Evolutionary conservation across 192 early-diverging fungal species (phyloP), one percentile per base, ranked within the genome.

Genomic region (Linnemannia elongata): DNA sequence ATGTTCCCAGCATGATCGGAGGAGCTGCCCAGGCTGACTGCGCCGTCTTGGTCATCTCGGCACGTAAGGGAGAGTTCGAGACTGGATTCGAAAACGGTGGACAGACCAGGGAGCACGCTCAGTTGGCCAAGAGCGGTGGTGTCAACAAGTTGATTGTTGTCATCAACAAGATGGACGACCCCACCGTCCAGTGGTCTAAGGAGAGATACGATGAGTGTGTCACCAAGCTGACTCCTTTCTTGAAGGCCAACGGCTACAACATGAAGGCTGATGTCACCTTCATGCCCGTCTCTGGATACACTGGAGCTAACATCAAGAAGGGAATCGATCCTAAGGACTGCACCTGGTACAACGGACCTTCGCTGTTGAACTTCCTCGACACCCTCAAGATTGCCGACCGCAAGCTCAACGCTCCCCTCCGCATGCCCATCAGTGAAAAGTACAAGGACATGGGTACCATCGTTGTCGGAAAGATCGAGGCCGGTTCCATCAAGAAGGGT

Each of bases 141-240:
- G 96, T 99, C 78, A 97, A 97, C 90, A 93, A 95, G 63, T 83
- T 99, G 74, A 92, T 99, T 72, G 92, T 98, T 73, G 99, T 95
- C 45, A 94, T 99, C 89, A 99, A 99, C 94, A 99, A 99, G 94
- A 99, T 99, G 99, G 99, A 99, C 83, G 99, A 99, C 82, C 93
- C 95, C 22, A 99, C 99, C 12, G 99, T 99, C 52, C 74, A 88
- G 68, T 99, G 98, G 98, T 91, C 93, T 86, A 95, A 99, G 93
- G 95, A 90, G 73, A 90, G 96, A 79, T 99, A 98, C 88, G 97
- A 99, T 88, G 98, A 99, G 80, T 94, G 94, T 88, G 88, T 96
- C 54, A 45, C 80, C 69, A 99, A 98, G 85, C 90, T 99, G 49
- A 84, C 94, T 69, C 97, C 97, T 27, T 99, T 98, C 94, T 90